Percentiles rank a stretch among this genome's conserved stretches.
Evolutionary conservation across 2,329 filamentous ascomycete genomes (phyloP).

Genomic region (Stagonosporopsis tanaceti): DNA sequence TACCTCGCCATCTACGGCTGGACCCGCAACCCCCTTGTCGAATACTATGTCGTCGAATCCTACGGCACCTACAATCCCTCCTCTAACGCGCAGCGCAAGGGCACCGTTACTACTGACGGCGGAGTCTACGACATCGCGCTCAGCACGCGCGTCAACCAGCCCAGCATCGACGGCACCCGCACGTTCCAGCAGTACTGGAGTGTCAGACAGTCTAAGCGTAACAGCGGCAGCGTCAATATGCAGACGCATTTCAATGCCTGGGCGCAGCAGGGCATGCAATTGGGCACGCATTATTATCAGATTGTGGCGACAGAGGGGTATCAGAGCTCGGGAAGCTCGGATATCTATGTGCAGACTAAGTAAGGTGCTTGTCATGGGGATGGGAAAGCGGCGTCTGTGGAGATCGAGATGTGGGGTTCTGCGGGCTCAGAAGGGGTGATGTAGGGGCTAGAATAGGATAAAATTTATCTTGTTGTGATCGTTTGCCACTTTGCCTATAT

Average conservation of each 20-base stretch:
- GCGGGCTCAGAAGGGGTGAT: no score
- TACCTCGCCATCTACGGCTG: constrained; percentile 62
- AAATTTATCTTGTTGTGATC: no score
- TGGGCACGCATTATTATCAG: constrained; percentile 33
- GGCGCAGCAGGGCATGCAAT: constrained; percentile 30
- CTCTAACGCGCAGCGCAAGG: constrained; percentile 54
- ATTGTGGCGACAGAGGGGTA: constrained; percentile 62
- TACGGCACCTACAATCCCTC: constrained; percentile 57
- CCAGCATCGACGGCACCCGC: constrained; percentile 61
- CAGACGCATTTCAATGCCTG: constrained; percentile 42
- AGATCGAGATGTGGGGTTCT: no score
- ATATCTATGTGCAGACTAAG: constrained; percentile 13
- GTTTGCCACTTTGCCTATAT: no score
- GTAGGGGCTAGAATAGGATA: no score
- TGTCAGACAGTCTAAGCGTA: constrained; percentile 58
- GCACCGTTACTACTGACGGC: constrained; percentile 60
- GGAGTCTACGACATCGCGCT: constrained; percentile 61
- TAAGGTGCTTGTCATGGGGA: no score
- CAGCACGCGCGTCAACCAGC: constrained; percentile 59
- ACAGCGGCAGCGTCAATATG: constrained; percentile 50
- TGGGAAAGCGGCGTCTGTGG: no score
- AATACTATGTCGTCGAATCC: constrained; percentile 66
- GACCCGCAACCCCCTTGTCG: constrained; percentile 60
- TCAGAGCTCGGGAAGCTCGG: constrained; percentile 19
- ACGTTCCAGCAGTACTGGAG: constrained; percentile 65